Evolutionary conservation across 1,139 yeast species (phyloP), one percentile per base, ranked within the genome.

Genomic region (Yamadazyma diospyri): DNA sequence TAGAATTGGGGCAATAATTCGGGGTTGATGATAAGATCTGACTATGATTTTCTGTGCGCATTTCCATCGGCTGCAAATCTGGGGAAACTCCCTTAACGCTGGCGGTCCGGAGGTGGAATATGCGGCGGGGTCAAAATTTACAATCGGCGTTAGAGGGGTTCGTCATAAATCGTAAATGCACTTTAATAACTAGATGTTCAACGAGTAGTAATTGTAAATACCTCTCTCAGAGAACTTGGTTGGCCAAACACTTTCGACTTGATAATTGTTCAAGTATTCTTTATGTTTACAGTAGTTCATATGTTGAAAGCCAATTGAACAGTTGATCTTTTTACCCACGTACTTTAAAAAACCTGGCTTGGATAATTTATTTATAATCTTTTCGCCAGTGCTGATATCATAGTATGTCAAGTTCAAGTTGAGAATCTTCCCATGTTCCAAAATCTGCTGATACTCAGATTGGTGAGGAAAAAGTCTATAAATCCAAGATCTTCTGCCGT

Each of bases 401-500:
- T 79, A 82, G 42, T 63, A 68, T 1, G 76, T 70, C 36, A 64
- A 59, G 53, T 57, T 69, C 9, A 61, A 46, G 29, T 54, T 47
- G 16, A 43, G 21, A 6, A 46, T 35, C 20, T 30, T 40, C 11
- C 48, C 48, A 23, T 36, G 42, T 28, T 43, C 38, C 14, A 59
- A 28, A 26, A 63, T 53, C 40, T 57, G 56, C 42, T 55, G 55
- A 44, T 57, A 60, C 11, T 59, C 59, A 4, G 64, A 59, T 37
- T 64, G 63, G 3, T 46, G 38, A 12, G 57, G 47, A 11, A 63
- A 70, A 16, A 77, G 59, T 49, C 73, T 76, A 52, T 78, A 82
- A 14, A 85, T 55, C 95, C 95, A 87, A n/a, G 85, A 79, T 40
- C 96, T 68, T 42, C 95, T 69, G 5, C 95, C 94, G 57, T 66